phyloP scores from a whole-genome alignment of 495 filamentous ascomycete genomes.

The Lophiostoma macrostomum region DNA sequence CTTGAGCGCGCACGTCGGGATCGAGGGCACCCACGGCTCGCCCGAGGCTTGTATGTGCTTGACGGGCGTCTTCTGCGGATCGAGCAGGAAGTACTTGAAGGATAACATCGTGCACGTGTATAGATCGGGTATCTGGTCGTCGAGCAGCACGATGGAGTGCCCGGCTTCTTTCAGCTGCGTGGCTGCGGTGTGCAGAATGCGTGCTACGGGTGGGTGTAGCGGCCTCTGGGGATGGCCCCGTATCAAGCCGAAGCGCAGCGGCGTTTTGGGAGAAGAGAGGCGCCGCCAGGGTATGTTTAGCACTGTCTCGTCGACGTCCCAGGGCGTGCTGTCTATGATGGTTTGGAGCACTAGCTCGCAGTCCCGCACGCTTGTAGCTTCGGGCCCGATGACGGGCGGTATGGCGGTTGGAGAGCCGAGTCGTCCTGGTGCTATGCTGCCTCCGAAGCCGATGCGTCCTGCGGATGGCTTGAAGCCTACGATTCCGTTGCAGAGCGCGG shows the following conservation, averaged over 20 bases:
- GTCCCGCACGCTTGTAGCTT: conserved; percentile 48
- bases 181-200: conserved; percentile 32
- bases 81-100: conserved; percentile 35
- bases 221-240: conserved; percentile 31
- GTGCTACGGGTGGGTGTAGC: conserved; percentile 36
- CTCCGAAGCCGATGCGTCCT: conserved; percentile 34
- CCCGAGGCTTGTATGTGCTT: conserved; percentile 29
- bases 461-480: conserved; percentile 36
- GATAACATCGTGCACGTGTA: conserved; percentile 24
- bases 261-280: conserved; percentile 6
- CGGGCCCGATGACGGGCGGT: conserved; percentile 51
- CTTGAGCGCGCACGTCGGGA: conserved; percentile 14
- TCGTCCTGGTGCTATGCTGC: conserved; percentile 35
- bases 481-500: conserved; percentile 37
- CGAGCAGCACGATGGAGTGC: conserved; percentile 25
- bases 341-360: conserved; percentile 52
- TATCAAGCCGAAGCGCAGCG: conserved; percentile 32
- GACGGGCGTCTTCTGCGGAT: conserved; percentile 33
- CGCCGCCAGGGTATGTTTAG: conserved; percentile 51
- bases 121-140: conserved; percentile 27
- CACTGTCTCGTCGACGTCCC: conserved; percentile 46
- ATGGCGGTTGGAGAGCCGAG: conserved; percentile 36
- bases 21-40: conserved; percentile 36
- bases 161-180: conserved; percentile 27
- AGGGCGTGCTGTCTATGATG: conserved; percentile 48